A percentile compares a stretch with the other conserved stretches of the same genome.
These are phyloP conservation scores for Westerdykella aurantiaca DNA, from an alignment of 2,329 filamentous ascomycete species.

Conservation along the genomic window DNA sequence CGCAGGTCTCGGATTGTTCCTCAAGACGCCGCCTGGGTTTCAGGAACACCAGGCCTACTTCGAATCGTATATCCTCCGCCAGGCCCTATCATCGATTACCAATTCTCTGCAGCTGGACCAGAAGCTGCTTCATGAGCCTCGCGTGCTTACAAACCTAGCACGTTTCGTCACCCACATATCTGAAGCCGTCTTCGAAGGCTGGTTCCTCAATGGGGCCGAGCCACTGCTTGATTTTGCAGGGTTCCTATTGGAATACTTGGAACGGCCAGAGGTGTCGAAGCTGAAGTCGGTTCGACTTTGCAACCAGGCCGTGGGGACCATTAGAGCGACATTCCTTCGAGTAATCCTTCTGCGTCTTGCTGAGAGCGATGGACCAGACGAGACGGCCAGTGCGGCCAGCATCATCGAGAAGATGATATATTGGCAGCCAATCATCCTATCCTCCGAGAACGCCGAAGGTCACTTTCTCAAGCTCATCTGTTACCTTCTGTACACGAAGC, in stretches of 20 bases:
- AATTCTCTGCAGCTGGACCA: conserved; percentile 66
- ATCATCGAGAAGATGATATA: conserved; percentile 85
- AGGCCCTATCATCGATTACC: conserved; percentile 65
- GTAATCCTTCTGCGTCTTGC: conserved; percentile 76
- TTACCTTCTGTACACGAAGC: conserved; percentile 86
- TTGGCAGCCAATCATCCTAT: conserved; percentile 89
- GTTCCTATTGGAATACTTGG: conserved; percentile 78
- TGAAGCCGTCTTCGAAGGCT: conserved; percentile 91
- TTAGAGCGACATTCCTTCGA: conserved; percentile 71
- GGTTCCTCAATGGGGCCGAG: conserved; percentile 87
- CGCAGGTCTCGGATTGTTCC: conserved; percentile 73
- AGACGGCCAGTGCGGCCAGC: conserved; percentile 57
- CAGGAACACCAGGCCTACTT: conserved; percentile 94
- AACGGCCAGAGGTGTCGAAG: conserved; percentile 71
- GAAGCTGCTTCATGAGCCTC: conserved; percentile 69
- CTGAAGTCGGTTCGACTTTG: conserved; percentile 90
- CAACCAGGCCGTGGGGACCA: conserved; percentile 69
- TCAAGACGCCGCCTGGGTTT: conserved; percentile 86
- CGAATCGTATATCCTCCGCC: conserved; percentile 78
- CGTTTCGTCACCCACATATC: conserved; percentile 74
- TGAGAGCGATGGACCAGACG: conserved; percentile 65
- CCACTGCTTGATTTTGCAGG: conserved; percentile 80
- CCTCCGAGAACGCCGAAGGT: conserved; percentile 70
- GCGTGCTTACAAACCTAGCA: conserved; percentile 78
- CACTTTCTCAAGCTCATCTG: conserved; percentile 80